Evolutionary conservation across 345 rosid genomes (phyloP).

Genomic region (Salix viminalis): DNA sequence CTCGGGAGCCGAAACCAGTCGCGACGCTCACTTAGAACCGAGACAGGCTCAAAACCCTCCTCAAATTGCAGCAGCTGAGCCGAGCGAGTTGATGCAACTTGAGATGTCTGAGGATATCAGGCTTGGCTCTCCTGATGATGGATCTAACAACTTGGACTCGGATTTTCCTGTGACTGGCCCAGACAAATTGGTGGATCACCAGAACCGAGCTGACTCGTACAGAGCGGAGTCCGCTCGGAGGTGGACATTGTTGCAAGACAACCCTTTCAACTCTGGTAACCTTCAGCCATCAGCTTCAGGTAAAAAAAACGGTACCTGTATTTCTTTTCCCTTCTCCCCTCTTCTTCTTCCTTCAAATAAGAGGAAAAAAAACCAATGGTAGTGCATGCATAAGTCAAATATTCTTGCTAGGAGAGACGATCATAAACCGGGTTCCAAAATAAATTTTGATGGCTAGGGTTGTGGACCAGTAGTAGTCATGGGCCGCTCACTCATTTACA

Average conservation of each 20-base stretch:
- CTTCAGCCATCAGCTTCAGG: conserved; percentile 38
- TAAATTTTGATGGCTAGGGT: too few species aligned
- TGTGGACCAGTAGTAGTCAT: too few species aligned
- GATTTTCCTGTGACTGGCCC: conserved; percentile 38
- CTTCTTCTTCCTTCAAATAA: too few species aligned
- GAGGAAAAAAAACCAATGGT: too few species aligned
- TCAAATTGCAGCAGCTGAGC: conserved; percentile 36
- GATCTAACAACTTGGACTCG: conserved; percentile 61
- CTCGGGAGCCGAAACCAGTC: conserved; percentile 25
- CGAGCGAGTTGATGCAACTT: conserved; percentile 61
- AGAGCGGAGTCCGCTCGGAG: conserved; percentile 45
- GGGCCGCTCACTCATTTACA: too few species aligned
- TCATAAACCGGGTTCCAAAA: too few species aligned
- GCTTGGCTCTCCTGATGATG: conserved; percentile 75
- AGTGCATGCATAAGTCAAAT: too few species aligned
- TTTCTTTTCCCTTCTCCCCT: too few species aligned
- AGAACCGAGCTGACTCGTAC: conserved; percentile 35
- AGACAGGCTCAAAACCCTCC: conserved; percentile 13
- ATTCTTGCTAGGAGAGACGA: too few species aligned
- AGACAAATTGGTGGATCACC: conserved; percentile 23
- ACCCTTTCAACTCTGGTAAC: conserved; percentile 6
- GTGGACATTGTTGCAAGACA: conserved; percentile 44
- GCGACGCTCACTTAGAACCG: conserved; percentile 12
- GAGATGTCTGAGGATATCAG: conserved; percentile 83
- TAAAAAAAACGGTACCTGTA: conserved; percentile 1